A percentile compares a stretch with the other conserved stretches of the same genome.
These are phyloP conservation scores for Fusarium protoensiforme DNA, from an alignment of 2,329 filamentous ascomycete genomes.

Conservation along the genomic window DNA sequence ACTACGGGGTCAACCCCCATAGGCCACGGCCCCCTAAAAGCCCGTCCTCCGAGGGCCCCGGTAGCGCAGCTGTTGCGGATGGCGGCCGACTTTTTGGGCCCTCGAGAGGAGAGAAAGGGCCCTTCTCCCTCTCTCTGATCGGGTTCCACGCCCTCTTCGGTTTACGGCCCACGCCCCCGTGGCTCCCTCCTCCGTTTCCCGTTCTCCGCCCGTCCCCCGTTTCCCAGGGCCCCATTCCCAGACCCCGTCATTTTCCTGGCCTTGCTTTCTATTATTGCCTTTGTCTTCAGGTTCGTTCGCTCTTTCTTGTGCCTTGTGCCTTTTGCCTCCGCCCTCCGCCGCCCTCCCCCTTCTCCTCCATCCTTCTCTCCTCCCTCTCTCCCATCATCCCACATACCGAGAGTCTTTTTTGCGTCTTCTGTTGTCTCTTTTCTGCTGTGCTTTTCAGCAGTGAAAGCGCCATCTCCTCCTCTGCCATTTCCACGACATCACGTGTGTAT, in stretches of 20 bases:
- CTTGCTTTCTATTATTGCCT: conserved; percentile 30
- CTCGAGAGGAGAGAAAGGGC: not conserved
- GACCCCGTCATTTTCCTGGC: conserved; percentile 20
- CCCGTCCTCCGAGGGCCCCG: conserved; percentile 25
- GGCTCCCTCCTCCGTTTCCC: conserved; percentile 30
- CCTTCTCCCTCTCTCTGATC: not conserved
- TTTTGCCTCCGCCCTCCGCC: conserved; percentile 23
- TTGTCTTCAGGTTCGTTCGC: conserved; percentile 30
- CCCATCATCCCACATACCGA: conserved; percentile 12
- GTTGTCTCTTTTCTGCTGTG: not conserved
- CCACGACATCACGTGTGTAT: conserved; percentile 15
- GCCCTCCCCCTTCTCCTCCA: conserved; percentile 17
- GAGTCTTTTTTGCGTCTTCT: conserved; percentile 4
- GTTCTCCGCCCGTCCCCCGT: conserved; percentile 24
- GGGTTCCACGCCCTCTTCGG: conserved; percentile 27
- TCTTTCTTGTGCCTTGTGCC: conserved; percentile 14
- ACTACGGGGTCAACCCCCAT: conserved; percentile 5
- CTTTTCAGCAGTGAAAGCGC: not conserved
- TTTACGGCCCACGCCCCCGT: conserved; percentile 34
- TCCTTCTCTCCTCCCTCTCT: conserved; percentile 16
- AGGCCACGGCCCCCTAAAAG: conserved; percentile 16
- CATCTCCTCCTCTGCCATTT: not conserved
- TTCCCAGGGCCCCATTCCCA: conserved; percentile 15
- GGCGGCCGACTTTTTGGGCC: conserved; percentile 20
- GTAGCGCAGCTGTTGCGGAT: conserved; percentile 20